These are phyloP conservation scores for Epichloe hybrida DNA, from an alignment of 2,329 filamentous ascomycete species.

Conservation along the genomic window DNA sequence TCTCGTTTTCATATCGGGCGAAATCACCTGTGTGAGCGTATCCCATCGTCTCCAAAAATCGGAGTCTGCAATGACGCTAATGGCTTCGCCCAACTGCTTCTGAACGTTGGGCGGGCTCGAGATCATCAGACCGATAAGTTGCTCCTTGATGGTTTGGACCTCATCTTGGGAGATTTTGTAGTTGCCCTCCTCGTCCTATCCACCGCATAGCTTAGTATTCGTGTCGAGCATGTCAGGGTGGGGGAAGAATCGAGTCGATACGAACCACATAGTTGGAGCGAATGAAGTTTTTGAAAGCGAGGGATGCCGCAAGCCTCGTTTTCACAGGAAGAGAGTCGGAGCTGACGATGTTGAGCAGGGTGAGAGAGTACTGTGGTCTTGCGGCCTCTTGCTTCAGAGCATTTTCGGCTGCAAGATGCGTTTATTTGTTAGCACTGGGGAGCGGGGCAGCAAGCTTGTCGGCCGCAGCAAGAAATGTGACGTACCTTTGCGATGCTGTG, in stretches of 20 bases:
- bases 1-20: too few species aligned
- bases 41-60: slow-evolving; percentile 97
- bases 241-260: slow-evolving; percentile 9
- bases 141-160: slow-evolving; percentile 81
- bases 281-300: slow-evolving; percentile 99
- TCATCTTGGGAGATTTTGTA: slow-evolving; percentile 78
- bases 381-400: slow-evolving; percentile 66
- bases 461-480: slow-evolving; percentile 11
- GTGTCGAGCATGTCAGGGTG: slow-evolving; percentile 3
- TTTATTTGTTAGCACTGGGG: slow-evolving; percentile 24
- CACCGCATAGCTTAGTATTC: slow-evolving; percentile 8
- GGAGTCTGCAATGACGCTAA: slow-evolving; percentile 93
- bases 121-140: slow-evolving; percentile 95
- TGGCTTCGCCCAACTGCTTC: slow-evolving; percentile 87
- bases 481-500: slow-evolving; percentile 78
- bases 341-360: slow-evolving; percentile 81
- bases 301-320: slow-evolving; percentile 72
- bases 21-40: slow-evolving; percentile 65
- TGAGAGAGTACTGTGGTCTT: slow-evolving; percentile 77
- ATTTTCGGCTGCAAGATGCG: slow-evolving; percentile 52
- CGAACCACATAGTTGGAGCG: slow-evolving; percentile 77
- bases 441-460: slow-evolving; percentile 11
- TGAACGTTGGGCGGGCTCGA: slow-evolving; percentile 77
- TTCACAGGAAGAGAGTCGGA: slow-evolving; percentile 57
- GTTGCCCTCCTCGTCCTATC: slow-evolving; percentile 78